Conservation (phyloP, 1,284 basidiomycete genomes). For the Fistulina hepatica region DNA sequence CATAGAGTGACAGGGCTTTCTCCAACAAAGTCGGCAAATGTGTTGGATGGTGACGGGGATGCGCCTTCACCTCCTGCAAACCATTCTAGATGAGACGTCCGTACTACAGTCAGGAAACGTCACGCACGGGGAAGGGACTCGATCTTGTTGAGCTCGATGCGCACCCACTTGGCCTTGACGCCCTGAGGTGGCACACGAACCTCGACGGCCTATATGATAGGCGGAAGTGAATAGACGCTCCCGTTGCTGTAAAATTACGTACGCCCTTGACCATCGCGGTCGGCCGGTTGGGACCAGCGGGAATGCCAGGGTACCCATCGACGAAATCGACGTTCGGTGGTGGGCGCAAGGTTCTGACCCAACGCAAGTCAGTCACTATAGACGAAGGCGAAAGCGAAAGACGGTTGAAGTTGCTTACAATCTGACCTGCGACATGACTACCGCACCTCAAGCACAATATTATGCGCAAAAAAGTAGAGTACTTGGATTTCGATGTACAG, state of each 20-base stretch:
- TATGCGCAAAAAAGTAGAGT: too few relatives aligned
- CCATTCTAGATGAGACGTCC: too few relatives aligned
- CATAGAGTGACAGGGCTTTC: constrained; percentile 62
- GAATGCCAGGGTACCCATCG: constrained; percentile 73
- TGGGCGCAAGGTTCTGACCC: too few relatives aligned
- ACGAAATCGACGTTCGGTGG: constrained; percentile 79
- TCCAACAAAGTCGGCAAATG: constrained; percentile 63
- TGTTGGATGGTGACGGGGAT: too few relatives aligned
- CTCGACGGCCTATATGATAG: constrained; percentile 56
- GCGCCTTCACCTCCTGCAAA: too few relatives aligned
- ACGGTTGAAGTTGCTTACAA: too few relatives aligned
- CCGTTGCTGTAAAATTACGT: constrained; percentile 24
- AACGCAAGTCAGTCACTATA: too few relatives aligned
- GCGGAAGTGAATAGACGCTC: constrained; percentile 1
- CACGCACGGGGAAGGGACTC: constrained; percentile 71
- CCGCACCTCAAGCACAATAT: too few relatives aligned
- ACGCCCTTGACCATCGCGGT: constrained; percentile 75
- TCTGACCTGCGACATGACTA: too few relatives aligned
- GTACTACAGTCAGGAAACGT: too few relatives aligned
- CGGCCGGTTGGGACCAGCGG: constrained; percentile 58
- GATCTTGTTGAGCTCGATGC: constrained; percentile 78
- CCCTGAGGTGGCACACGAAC: constrained; percentile 60
- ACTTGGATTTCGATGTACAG: too few relatives aligned
- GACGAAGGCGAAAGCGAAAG: too few relatives aligned
- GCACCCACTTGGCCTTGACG: constrained; percentile 79